Percentiles rank a stretch among this genome's conserved stretches.
phyloP scores from a whole-genome alignment of 2,329 filamentous ascomycete species.

The Biscogniauxia marginata region DNA sequence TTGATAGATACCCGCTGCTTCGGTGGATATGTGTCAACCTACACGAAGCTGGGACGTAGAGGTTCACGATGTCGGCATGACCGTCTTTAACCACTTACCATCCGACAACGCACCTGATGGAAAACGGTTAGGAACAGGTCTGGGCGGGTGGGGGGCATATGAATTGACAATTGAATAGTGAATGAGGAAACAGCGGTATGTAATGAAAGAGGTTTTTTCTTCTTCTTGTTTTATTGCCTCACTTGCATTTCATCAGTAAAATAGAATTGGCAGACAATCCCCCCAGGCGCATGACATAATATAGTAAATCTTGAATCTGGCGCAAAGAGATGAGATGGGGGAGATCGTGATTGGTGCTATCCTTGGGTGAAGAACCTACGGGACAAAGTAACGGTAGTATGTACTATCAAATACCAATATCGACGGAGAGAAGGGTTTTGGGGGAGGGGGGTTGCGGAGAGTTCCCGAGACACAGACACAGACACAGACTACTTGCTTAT shows the following conservation, averaged over 20 bases:
- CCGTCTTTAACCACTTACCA: not conserved
- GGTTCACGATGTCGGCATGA: not conserved
- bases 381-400: not conserved
- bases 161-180: too few species aligned
- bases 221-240: too few species aligned
- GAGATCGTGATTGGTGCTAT: not conserved
- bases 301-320: not conserved
- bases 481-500: too few species aligned
- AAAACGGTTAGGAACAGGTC: not conserved
- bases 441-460: not conserved
- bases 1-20: not conserved
- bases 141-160: too few species aligned
- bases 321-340: not conserved
- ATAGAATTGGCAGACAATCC: not conserved
- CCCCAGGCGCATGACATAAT: not conserved
- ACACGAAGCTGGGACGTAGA: not conserved
- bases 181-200: too few species aligned
- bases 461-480: too few species aligned
- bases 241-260: too few species aligned
- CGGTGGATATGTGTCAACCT: not conserved
- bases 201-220: too few species aligned
- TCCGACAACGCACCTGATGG: too few species aligned
- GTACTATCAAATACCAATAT: not conserved
- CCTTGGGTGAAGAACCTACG: not conserved
- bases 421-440: not conserved